These are phyloP conservation scores for Talaromyces sp. DNA, from an alignment of 2,329 filamentous ascomycete species.

Conservation along the genomic window DNA sequence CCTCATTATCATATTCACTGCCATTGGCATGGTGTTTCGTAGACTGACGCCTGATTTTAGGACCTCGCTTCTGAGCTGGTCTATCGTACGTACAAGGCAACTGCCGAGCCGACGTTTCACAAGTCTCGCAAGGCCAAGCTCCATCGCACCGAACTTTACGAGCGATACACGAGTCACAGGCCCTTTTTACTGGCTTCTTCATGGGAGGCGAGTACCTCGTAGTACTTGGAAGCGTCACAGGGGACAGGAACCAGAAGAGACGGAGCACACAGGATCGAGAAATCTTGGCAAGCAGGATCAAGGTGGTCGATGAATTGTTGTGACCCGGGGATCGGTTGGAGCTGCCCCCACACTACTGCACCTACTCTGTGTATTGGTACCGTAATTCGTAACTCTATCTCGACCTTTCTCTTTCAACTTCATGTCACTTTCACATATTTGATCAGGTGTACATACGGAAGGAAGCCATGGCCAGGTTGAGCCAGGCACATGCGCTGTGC, in stretches of 20 bases:
- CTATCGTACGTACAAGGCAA: constrained; percentile 28
- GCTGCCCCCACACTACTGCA: background rate
- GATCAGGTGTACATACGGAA: background rate
- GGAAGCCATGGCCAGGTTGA: background rate
- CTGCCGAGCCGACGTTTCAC: constrained; percentile 21
- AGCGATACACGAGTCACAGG: constrained; percentile 30
- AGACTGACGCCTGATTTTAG: constrained; percentile 23
- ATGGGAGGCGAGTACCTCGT: background rate
- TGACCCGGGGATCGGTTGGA: background rate
- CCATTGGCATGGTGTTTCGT: background rate
- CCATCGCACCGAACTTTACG: constrained; percentile 32
- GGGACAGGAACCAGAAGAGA: background rate
- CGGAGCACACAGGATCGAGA: background rate
- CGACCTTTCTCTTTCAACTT: background rate
- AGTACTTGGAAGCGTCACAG: background rate
- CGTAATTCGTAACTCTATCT: background rate
- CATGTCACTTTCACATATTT: background rate
- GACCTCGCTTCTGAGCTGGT: constrained; percentile 27
- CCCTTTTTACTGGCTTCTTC: constrained; percentile 26
- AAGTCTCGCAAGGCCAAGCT: constrained; percentile 29
- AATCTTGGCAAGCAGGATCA: background rate
- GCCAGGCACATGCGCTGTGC: background rate
- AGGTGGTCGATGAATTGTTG: background rate
- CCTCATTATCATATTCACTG: background rate
- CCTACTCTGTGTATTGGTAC: background rate